Evolutionary conservation across 2,329 filamentous ascomycete species (phyloP), one percentile per base, ranked within the genome.

Genomic region (Fusarium chuoi): DNA sequence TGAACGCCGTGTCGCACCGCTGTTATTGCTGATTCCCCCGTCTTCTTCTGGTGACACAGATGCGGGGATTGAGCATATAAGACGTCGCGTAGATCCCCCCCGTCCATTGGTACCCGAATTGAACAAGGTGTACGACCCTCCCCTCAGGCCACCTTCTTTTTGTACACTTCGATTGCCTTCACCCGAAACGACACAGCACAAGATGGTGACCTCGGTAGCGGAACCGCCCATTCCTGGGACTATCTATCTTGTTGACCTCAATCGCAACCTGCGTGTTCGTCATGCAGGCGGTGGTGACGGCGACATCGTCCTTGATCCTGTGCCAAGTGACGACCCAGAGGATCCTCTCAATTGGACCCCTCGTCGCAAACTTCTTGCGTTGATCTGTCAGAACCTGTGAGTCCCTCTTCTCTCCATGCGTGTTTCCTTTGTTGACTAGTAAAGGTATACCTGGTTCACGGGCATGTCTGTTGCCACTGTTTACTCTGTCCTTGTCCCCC

Each of bases 281-380:
- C 84, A 84, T 68, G 79, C 80, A 7, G 67, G 59, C 1, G 67
- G 67, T n/a, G 75, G 70, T 44, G 75, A 78, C 14, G 76, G 75
- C 38, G 83, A 87, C 55, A 86, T 88, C 60, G 85, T 89, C 24
- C 80, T 89, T 17, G 82, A 88, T 14, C 88, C 88, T 4, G 82
- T 82, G 0, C 87, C 87, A 3, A 86, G 85, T 0, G 77, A 80
- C 17, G 85, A 89, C 68, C 84, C 86, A 8, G 85, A 88, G 46
- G 88, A 89, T 68, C 88, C 87, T 6, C 79, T 89, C 39, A 89
- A 87, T 66, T 87, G 87, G 87, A 82, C 72, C 6, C 74, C 70
- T 48, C 68, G 75, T 4, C 75, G 79, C 5, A 81, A 81, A 58
- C 30, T 75, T 0, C 70, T 77, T 18, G 73, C 77, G 10, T 51